These are phyloP conservation scores for Draba incana DNA, from an alignment of 345 rosid genomes.

Conservation along the genomic window DNA sequence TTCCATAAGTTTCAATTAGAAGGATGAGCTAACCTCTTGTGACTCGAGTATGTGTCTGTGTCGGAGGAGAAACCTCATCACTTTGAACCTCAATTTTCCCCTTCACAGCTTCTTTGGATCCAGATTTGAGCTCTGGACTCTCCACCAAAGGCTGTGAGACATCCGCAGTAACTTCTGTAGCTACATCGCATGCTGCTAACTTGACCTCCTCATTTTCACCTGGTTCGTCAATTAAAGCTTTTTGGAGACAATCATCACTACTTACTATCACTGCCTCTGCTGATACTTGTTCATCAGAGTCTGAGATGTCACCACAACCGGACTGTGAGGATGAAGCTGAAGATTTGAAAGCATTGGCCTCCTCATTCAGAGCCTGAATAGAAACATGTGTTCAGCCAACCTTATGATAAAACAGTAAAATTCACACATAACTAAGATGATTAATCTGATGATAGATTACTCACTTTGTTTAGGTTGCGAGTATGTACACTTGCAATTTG, in stretches of 20 bases:
- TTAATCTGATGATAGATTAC: conserved; percentile 24
- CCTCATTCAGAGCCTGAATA: conserved; percentile 59
- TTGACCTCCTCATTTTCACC: conserved; percentile 35
- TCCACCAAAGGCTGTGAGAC: conserved; percentile 45
- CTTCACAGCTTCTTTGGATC: conserved; percentile 46
- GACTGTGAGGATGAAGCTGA: conserved; percentile 50
- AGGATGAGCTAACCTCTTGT: conserved; percentile 60
- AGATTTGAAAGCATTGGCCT: conserved; percentile 26
- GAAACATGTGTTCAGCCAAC: conserved; percentile 8
- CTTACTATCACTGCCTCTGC: conserved; percentile 36
- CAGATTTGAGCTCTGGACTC: conserved; percentile 41
- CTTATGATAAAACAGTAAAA: conserved; percentile 9
- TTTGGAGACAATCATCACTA: conserved; percentile 34
- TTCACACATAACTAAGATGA: conserved; percentile 17
- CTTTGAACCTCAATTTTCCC: conserved; percentile 49
- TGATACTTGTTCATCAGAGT: conserved; percentile 30
- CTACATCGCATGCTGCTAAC: conserved; percentile 43
- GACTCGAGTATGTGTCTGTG: conserved; percentile 44
- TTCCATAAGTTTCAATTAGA: conserved; percentile 18
- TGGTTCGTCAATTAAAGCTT: conserved; percentile 37
- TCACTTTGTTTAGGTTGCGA: conserved; percentile 84
- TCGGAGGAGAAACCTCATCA: conserved; percentile 48
- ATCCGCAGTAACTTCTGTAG: conserved; percentile 31
- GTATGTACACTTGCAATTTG: conserved; percentile 86
- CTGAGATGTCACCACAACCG: conserved; percentile 37